phyloP scores from a whole-genome alignment of 306 rosid genomes.

The Alnus glutinosa region DNA sequence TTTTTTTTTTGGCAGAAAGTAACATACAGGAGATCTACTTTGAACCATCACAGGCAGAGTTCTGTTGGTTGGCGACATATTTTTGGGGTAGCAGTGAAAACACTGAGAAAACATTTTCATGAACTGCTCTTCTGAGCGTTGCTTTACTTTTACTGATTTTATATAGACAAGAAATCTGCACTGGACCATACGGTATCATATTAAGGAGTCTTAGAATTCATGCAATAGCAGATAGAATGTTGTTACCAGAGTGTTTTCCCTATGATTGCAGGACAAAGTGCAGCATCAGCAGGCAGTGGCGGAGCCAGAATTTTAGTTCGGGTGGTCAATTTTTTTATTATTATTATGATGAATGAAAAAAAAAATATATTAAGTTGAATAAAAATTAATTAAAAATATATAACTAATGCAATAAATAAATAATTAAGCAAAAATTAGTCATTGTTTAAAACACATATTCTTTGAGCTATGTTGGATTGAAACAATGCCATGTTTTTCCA shows the following conservation, averaged over 20 bases:
- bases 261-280: neutral
- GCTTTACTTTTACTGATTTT: neutral
- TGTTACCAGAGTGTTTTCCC: neutral
- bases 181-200: neutral
- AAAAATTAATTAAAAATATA: too few species aligned
- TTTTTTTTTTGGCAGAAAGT: too few species aligned
- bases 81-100: neutral
- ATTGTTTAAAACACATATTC: too few species aligned
- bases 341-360: too few species aligned
- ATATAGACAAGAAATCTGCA: neutral
- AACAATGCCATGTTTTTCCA: too few species aligned
- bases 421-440: too few species aligned
- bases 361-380: too few species aligned
- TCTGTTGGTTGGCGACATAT: neutral
- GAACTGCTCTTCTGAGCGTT: neutral
- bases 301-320: too few species aligned
- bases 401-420: too few species aligned
- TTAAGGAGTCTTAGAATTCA: neutral
- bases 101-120: neutral
- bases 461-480: too few species aligned
- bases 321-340: too few species aligned
- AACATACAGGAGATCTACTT: neutral
- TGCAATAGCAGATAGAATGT: neutral
- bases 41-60: neutral
- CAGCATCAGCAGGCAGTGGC: neutral